Evolutionary conservation across 2,329 filamentous ascomycete genomes (phyloP).

Genomic region (Drechslera avenae): DNA sequence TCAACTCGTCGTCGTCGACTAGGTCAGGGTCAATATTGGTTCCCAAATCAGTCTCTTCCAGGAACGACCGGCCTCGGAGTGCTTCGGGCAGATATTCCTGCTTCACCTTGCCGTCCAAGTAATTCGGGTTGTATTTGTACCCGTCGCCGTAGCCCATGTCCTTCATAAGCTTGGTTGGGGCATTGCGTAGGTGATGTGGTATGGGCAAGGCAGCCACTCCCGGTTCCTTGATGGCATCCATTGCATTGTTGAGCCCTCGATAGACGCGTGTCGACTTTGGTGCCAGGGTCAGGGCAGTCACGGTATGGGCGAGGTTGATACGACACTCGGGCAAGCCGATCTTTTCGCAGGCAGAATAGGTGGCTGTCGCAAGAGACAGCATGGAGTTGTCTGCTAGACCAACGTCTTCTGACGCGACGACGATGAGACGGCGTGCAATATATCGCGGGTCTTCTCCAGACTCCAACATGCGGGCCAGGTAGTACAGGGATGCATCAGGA

Average conservation of each 20-base stretch:
- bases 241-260: slow-evolving; percentile 78
- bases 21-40: slow-evolving; percentile 68
- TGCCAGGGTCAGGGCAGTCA: slow-evolving; percentile 78
- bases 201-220: slow-evolving; percentile 82
- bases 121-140: slow-evolving; percentile 98
- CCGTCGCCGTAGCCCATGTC: slow-evolving; percentile 87
- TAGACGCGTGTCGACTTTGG: slow-evolving; percentile 90
- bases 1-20: slow-evolving; percentile 32
- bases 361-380: slow-evolving; percentile 80
- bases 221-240: slow-evolving; percentile 78
- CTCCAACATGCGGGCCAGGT: slow-evolving; percentile 92
- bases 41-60: slow-evolving; percentile 82
- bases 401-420: slow-evolving; percentile 93
- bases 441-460: slow-evolving; percentile 93
- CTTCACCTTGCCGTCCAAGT: slow-evolving; percentile 75
- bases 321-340: slow-evolving; percentile 94
- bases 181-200: slow-evolving; percentile 87
- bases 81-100: slow-evolving; percentile 91
- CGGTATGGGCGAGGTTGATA: slow-evolving; percentile 87
- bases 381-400: slow-evolving; percentile 86
- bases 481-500: slow-evolving; percentile 88
- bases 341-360: slow-evolving; percentile 87
- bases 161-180: slow-evolving; percentile 89
- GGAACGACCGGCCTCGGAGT: slow-evolving; percentile 71
- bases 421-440: slow-evolving; percentile 88